Conservation (phyloP, 2,329 filamentous ascomycete species). For the Penicillium brevicompactum region DNA sequence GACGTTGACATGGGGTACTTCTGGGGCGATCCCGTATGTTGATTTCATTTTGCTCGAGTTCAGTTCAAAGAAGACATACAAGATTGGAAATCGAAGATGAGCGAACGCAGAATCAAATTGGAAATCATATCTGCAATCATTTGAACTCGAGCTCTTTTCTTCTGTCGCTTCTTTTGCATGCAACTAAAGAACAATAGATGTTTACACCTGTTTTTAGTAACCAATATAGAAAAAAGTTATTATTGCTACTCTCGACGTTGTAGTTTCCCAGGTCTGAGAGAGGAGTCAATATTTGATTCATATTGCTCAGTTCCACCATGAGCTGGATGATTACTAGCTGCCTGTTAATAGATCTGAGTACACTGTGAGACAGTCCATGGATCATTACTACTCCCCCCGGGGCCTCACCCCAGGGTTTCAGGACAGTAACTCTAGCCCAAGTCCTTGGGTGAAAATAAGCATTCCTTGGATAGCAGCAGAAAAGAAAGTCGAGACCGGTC, state of each 20-base stretch:
- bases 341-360: no score
- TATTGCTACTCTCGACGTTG: slow-evolving; percentile 1
- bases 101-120: slow-evolving; percentile 5
- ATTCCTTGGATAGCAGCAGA: background rate
- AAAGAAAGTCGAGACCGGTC: background rate
- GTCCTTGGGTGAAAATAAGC: no score
- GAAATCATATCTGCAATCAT: slow-evolving; percentile 2
- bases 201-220: slow-evolving; percentile 1
- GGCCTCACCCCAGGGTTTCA: background rate
- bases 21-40: slow-evolving; percentile 34
- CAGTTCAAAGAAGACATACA: background rate
- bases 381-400: background rate
- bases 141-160: slow-evolving; percentile 4
- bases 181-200: slow-evolving; percentile 4
- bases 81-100: background rate
- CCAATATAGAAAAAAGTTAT: slow-evolving; percentile 11
- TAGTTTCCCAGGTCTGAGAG: background rate
- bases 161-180: slow-evolving; percentile 9
- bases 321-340: no score
- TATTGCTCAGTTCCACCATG: background rate
- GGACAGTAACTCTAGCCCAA: no score
- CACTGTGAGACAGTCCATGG: background rate
- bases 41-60: background rate
- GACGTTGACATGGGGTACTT: slow-evolving; percentile 37
- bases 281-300: background rate